Evolutionary conservation across 345 rosid genomes (phyloP).

Genomic region (Turnera subulata): DNA sequence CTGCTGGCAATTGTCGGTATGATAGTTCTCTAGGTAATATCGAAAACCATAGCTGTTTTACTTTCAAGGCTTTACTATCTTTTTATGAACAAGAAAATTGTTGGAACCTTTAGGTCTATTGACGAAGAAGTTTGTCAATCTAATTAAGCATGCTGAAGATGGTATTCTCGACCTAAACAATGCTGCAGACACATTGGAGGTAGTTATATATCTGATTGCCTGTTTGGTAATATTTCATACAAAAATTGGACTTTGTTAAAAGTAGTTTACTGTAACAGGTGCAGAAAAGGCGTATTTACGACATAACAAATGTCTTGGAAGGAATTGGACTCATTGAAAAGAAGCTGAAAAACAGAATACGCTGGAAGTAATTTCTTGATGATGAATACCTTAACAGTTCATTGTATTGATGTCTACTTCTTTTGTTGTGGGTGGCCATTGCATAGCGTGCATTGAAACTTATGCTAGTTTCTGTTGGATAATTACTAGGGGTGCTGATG

Average conservation of each 20-base stretch:
- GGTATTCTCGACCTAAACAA: constrained; percentile 86
- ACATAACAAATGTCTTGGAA: constrained; percentile 97
- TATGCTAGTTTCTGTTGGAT: constrained; percentile 25
- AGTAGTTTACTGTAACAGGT: constrained; percentile 40
- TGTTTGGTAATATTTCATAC: no score
- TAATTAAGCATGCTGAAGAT: constrained; percentile 79
- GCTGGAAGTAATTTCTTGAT: constrained; percentile 70
- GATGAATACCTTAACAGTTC: constrained; percentile 18
- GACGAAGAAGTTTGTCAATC: constrained; percentile 82
- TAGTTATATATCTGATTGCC: constrained; percentile 20
- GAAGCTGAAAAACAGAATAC: constrained; percentile 85
- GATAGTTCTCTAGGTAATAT: constrained; percentile 87
- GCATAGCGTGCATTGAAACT: constrained; percentile 27
- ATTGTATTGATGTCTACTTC: constrained; percentile 14
- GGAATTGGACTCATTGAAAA: constrained; percentile 98
- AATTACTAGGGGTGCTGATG: constrained; percentile 68
- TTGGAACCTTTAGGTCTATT: constrained; percentile 59
- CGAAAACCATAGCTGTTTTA: background rate
- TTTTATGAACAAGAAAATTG: constrained; percentile 16
- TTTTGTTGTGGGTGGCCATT: constrained; percentile 3
- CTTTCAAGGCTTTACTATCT: background rate
- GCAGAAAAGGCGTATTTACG: constrained; percentile 95
- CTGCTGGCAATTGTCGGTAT: constrained; percentile 87
- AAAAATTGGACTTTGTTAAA: constrained; percentile 6
- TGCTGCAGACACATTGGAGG: constrained; percentile 92